Conservation (phyloP, 2,329 filamentous ascomycete species). For the Fusarium circinatum region DNA sequence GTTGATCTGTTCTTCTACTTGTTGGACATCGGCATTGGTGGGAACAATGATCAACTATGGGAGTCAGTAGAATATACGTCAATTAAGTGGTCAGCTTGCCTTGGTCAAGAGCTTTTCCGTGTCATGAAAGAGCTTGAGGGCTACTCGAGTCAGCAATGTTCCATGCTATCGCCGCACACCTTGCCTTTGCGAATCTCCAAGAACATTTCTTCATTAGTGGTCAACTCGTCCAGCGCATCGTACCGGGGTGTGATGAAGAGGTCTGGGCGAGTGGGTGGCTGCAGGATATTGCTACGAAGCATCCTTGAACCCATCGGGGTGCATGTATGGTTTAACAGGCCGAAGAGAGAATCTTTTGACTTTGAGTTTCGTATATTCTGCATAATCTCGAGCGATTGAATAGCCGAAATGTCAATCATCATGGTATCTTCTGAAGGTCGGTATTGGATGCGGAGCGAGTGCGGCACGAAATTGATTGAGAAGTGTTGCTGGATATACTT, state of each 20-base stretch:
- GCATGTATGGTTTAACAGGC: slow-evolving; percentile 82
- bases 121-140: slow-evolving; percentile 79
- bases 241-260: slow-evolving; percentile 77
- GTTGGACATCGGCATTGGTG: slow-evolving; percentile 70
- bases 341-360: slow-evolving; percentile 85
- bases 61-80: neutral
- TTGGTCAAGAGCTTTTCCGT: slow-evolving; percentile 82
- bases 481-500: slow-evolving; percentile 82
- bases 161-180: neutral
- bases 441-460: slow-evolving; percentile 87
- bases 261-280: slow-evolving; percentile 79
- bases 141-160: slow-evolving; percentile 50
- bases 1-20: slow-evolving; percentile 84
- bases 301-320: slow-evolving; percentile 91
- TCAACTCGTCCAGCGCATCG: slow-evolving; percentile 85
- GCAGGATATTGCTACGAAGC: slow-evolving; percentile 85
- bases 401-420: slow-evolving; percentile 93
- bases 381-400: slow-evolving; percentile 87
- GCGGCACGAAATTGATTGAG: slow-evolving; percentile 74
- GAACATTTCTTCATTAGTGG: slow-evolving; percentile 86
- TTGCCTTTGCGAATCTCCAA: slow-evolving; percentile 75
- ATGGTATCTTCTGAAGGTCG: slow-evolving; percentile 91
- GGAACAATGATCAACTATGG: slow-evolving; percentile 79
- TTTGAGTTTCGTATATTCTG: slow-evolving; percentile 83
- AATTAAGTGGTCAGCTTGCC: slow-evolving; percentile 54